phyloP scores from a whole-genome alignment of 495 filamentous ascomycete genomes.

The Chaetomium cochliodes region DNA sequence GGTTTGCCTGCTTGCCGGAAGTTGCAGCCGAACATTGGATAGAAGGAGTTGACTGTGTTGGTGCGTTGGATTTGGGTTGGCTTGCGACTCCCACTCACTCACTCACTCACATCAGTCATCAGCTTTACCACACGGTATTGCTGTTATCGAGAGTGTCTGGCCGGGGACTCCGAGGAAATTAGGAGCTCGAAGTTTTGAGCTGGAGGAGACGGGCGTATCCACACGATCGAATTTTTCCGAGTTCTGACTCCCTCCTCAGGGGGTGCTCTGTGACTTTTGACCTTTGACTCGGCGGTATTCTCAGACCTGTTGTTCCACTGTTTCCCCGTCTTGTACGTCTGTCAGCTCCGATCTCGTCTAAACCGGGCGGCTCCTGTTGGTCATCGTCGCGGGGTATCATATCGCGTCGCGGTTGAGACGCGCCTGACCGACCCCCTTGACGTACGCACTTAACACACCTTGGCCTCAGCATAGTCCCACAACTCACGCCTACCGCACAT shows the following conservation, averaged over 20 bases:
- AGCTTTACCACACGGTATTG: neutral
- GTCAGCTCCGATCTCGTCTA: neutral
- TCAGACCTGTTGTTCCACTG: slow-evolving; percentile 9
- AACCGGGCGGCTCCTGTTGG: neutral
- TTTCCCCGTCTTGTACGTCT: slow-evolving; percentile 8
- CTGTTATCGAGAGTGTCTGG: neutral
- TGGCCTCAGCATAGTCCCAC: neutral
- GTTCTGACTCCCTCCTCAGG: neutral
- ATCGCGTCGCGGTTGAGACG: neutral
- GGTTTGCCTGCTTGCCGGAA: neutral
- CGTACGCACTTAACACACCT: neutral
- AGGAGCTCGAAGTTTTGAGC: neutral
- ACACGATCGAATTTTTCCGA: slow-evolving; percentile 11
- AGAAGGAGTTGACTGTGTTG: neutral
- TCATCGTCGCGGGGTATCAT: neutral
- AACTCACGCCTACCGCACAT: neutral
- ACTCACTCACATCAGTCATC: slow-evolving; percentile 11
- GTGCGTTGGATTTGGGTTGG: neutral
- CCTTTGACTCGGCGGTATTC: neutral
- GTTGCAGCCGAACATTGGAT: neutral
- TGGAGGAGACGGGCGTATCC: slow-evolving; percentile 5
- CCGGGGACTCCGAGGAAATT: neutral
- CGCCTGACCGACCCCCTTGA: neutral
- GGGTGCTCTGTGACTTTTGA: neutral
- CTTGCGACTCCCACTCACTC: neutral